Evolutionary conservation across 352 stramenopile genomes (phyloP).

Genomic region (Phytophthora pseudosyringae): DNA sequence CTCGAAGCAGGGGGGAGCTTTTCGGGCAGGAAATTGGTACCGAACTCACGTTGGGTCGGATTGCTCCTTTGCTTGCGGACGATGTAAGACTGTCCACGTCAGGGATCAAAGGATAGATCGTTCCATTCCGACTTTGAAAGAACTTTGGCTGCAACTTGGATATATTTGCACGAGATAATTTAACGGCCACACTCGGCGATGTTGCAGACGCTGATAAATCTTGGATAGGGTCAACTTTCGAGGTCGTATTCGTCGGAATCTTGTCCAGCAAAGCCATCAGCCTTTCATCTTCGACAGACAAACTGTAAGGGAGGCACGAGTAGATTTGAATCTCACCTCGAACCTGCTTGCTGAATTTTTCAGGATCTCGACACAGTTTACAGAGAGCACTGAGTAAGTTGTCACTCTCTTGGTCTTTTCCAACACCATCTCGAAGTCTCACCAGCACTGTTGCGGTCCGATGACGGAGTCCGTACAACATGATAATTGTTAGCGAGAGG

Average conservation of each 20-base stretch:
- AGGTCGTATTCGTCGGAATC: background rate
- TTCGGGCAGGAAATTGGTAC: background rate
- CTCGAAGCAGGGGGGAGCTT: constrained; percentile 1
- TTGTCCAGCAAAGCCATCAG: constrained; percentile 11
- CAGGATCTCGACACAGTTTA: constrained; percentile 2
- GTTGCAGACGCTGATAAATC: background rate
- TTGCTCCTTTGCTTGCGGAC: background rate
- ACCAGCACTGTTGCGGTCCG: background rate
- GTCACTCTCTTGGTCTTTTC: background rate
- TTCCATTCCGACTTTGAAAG: background rate
- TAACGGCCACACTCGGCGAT: background rate
- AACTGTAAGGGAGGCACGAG: constrained; percentile 14
- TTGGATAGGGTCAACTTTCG: background rate
- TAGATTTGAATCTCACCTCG: constrained; percentile 1
- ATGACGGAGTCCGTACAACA: constrained; percentile 4
- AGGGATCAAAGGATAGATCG: constrained; percentile 7
- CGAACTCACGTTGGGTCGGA: background rate
- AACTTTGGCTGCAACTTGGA: background rate
- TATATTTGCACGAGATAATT: background rate
- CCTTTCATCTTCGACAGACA: constrained; percentile 1
- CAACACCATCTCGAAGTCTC: background rate
- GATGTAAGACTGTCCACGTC: background rate
- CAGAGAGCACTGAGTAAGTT: constrained; percentile 1
- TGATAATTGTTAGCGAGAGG: background rate
- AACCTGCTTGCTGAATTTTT: constrained; percentile 2